Evolutionary conservation across 768 basidiomycete genomes (phyloP), one percentile per base, ranked within the genome.

Genomic region (Rhizopogon salebrosus): DNA sequence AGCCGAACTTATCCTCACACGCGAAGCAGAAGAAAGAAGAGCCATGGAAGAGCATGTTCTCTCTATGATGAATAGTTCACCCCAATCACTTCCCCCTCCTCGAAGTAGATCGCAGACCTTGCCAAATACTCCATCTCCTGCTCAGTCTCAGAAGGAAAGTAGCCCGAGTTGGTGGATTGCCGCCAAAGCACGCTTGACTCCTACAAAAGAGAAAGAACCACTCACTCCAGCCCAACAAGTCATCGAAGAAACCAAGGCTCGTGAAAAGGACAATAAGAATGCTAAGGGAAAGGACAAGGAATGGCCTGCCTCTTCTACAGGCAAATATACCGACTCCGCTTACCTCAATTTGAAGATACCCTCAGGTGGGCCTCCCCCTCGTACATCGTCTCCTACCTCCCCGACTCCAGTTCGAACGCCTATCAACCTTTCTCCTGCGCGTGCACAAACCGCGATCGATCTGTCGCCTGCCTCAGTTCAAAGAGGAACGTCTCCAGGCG

Each of bases 171-270:
- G 91, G 91, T 90, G 89, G 87, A 67, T 78, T 10, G 74, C 80
- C 3, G 82, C 89, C 18, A 92, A 88, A 75, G 80, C 80, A 58
- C 82, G 73, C 58, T 76, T 93, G 9, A 90, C 89, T 1, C 88
- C 90, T 2, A 85, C 85, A 11, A 92, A 91, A 60, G 84, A 84
- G 10, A 80, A 79, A 60, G 82, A 87, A 13, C 67, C 73, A 1
- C 80, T 89, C n/a, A 92, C 91, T 0, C 89, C 90, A 8, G 90
- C 91, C 0, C 90, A 92, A 61, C 89, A 90, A 59, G 76, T 93
- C 50, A 83, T 92, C 43, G 76, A 79, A 52, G 89, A 92, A 7
- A 73, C 87, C 16, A 89, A 91, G 62, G 72, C 79, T 18, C 76
- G 80, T 39, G 80, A 86, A 51, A 84, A 82, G 61, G 82, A 82